Conservation (phyloP, 176 grass and related monocot genomes). For the Areca catechu region DNA sequence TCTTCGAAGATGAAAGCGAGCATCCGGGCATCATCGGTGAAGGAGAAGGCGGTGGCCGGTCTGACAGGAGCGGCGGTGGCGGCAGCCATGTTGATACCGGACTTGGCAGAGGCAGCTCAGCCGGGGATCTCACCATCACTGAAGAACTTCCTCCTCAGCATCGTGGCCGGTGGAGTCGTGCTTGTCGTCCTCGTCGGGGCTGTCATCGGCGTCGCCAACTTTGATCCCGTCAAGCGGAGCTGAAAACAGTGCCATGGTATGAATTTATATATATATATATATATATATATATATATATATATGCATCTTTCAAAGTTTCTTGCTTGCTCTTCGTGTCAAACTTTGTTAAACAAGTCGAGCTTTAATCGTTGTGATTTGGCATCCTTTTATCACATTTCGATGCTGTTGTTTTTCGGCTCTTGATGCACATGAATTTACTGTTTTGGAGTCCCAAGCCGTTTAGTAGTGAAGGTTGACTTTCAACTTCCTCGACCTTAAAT, state of each 20-base stretch:
- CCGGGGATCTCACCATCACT: conserved; percentile 1
- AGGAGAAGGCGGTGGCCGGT: neutral
- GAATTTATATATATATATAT: too few relatives aligned
- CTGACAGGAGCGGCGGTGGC: neutral
- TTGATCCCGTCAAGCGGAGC: conserved; percentile 4
- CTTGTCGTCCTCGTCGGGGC: neutral
- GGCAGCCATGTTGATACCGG: neutral
- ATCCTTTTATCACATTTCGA: too few relatives aligned
- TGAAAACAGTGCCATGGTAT: neutral
- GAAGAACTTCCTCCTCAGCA: neutral
- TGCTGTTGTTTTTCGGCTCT: too few relatives aligned
- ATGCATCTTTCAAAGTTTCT: too few relatives aligned
- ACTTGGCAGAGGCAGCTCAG: neutral
- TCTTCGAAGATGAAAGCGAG: neutral
- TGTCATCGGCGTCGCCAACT: conserved; percentile 1
- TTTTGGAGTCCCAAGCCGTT: too few relatives aligned
- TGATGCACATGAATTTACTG: too few relatives aligned
- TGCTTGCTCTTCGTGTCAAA: too few relatives aligned
- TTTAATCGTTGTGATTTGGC: too few relatives aligned
- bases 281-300: too few relatives aligned
- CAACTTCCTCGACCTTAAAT: too few relatives aligned
- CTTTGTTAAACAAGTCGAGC: too few relatives aligned
- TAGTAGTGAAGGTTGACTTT: too few relatives aligned
- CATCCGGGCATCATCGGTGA: neutral
- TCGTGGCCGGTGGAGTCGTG: neutral